These are phyloP conservation scores for Suillus paluster DNA, from an alignment of 768 basidiomycete genomes.

Conservation along the genomic window DNA sequence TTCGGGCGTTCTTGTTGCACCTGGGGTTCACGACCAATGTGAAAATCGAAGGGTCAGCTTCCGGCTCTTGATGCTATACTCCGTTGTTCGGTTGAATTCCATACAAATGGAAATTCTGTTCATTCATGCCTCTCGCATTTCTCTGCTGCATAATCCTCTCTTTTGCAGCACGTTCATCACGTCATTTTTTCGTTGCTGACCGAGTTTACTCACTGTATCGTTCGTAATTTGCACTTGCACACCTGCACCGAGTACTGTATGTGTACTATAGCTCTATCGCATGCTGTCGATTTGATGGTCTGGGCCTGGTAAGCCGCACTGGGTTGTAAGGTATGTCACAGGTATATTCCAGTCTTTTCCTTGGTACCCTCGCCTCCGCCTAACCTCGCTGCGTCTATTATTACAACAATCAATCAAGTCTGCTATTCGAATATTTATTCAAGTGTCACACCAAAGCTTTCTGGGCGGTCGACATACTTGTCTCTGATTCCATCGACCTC, in stretches of 20 bases:
- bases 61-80: background rate
- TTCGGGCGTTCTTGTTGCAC: slow-evolving; percentile 24
- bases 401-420: background rate
- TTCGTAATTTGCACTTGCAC: background rate
- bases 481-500: too few relatives aligned
- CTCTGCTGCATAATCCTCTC: background rate
- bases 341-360: background rate
- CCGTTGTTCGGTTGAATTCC: background rate
- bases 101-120: too few relatives aligned
- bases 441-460: too few relatives aligned
- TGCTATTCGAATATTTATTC: too few relatives aligned
- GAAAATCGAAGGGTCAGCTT: slow-evolving; percentile 22
- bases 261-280: background rate
- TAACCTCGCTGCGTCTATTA: background rate
- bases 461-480: too few relatives aligned
- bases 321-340: background rate
- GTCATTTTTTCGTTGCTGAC: background rate
- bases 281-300: background rate
- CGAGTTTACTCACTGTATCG: slow-evolving; percentile 1
- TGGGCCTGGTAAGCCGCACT: background rate
- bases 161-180: background rate
- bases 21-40: slow-evolving; percentile 19
- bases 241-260: background rate
- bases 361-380: background rate
- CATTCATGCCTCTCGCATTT: background rate